These are phyloP conservation scores for Stagonosporopsis vannaccii DNA, from an alignment of 2,329 filamentous ascomycete species.

Conservation along the genomic window DNA sequence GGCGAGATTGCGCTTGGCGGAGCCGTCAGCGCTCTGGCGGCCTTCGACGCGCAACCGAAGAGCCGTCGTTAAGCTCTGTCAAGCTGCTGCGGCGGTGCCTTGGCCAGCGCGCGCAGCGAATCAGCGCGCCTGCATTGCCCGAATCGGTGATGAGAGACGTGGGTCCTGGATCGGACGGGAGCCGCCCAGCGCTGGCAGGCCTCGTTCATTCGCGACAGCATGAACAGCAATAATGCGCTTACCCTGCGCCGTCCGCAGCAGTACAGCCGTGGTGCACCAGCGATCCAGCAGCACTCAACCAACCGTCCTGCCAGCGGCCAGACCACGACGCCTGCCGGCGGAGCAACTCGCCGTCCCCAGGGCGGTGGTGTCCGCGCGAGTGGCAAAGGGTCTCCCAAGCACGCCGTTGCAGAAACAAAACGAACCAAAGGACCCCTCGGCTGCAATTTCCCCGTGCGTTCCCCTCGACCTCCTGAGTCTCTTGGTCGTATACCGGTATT, in stretches of 20 bases:
- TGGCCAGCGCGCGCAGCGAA: slow-evolving; percentile 14
- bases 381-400: slow-evolving; percentile 17
- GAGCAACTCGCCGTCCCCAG: too few relatives aligned
- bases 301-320: too few relatives aligned
- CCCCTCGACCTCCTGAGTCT: slow-evolving; percentile 11
- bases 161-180: slow-evolving; percentile 17
- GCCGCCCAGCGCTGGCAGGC: slow-evolving; percentile 6
- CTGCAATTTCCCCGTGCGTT: slow-evolving; percentile 17
- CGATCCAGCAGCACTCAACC: background rate
- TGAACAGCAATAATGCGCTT: background rate
- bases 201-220: slow-evolving; percentile 1
- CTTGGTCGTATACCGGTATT: too few relatives aligned
- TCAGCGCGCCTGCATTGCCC: slow-evolving; percentile 4
- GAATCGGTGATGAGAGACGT: slow-evolving; percentile 5
- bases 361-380: too few relatives aligned
- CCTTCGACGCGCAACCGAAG: slow-evolving; percentile 20
- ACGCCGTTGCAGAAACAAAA: too few relatives aligned
- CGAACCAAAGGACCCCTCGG: background rate
- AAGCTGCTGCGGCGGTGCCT: slow-evolving; percentile 19
- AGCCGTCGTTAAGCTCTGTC: slow-evolving; percentile 23
- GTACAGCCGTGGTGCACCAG: too few relatives aligned
- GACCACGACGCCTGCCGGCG: too few relatives aligned
- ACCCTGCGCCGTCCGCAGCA: background rate
- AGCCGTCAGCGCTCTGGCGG: slow-evolving; percentile 23
- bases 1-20: slow-evolving; percentile 38